Evolutionary conservation across 2,329 filamentous ascomycete species (phyloP).

Genomic region (Fusarium tupiense): DNA sequence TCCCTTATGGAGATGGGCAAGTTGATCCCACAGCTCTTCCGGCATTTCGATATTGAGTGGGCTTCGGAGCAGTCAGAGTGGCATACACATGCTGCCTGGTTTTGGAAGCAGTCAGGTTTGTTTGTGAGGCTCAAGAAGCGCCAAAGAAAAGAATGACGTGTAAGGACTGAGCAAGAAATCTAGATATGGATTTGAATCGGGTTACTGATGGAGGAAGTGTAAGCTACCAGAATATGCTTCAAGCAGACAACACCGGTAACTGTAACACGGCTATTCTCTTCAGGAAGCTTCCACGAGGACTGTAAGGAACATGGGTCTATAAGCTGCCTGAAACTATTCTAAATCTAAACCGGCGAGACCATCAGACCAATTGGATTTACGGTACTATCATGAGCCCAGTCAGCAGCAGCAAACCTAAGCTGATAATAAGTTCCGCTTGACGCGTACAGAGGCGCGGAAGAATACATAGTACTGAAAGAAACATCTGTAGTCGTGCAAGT

Average conservation of each 20-base stretch:
- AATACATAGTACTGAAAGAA: background rate
- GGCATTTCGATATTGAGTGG: background rate
- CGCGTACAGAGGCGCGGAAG: background rate
- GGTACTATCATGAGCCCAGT: background rate
- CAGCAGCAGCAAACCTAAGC: background rate
- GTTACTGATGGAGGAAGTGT: too few species aligned
- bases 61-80: background rate
- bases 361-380: background rate
- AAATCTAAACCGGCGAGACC: background rate
- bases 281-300: background rate
- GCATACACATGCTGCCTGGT: background rate
- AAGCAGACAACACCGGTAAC: too few species aligned
- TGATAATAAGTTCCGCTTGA: background rate
- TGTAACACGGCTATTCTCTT: background rate
- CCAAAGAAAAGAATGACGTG: background rate
- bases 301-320: background rate
- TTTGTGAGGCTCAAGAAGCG: background rate
- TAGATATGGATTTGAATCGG: too few species aligned
- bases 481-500: background rate
- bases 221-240: too few species aligned
- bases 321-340: background rate
- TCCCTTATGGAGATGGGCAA: background rate
- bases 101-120: background rate
- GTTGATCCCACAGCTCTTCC: background rate
- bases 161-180: fast-evolving